Conservation (phyloP, 305 asterid species). For the Salvia sclarea region DNA sequence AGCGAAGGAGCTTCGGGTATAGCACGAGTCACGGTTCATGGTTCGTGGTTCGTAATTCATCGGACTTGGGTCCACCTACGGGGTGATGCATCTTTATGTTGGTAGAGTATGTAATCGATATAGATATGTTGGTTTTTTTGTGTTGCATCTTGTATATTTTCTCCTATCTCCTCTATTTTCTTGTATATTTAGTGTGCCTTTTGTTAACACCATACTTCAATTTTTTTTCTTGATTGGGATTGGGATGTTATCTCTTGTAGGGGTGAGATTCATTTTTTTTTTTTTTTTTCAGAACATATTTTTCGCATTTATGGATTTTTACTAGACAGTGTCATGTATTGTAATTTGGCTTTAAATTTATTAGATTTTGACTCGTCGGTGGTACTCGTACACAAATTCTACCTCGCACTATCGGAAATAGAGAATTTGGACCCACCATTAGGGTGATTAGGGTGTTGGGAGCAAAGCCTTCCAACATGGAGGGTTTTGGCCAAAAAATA, state of each 20-base stretch:
- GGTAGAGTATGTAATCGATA: slow-evolving; percentile 28
- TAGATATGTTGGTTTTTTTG: not conserved
- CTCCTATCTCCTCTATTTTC: slow-evolving; percentile 20
- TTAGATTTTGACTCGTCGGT: not conserved
- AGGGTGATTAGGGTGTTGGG: too few relatives aligned
- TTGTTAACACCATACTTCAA: slow-evolving; percentile 24
- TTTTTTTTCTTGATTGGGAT: slow-evolving; percentile 29
- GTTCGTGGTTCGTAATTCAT: not conserved
- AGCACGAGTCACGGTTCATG: slow-evolving; percentile 19
- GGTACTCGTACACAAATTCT: not conserved
- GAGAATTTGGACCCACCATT: not conserved
- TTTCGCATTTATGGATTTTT: not conserved
- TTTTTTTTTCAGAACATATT: not conserved
- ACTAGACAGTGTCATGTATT: too few relatives aligned
- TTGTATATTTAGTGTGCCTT: slow-evolving; percentile 29
- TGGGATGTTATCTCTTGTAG: slow-evolving; percentile 20
- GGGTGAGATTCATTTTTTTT: not conserved
- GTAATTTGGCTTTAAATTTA: too few relatives aligned
- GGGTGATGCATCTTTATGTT: slow-evolving; percentile 17
- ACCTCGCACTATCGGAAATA: not conserved
- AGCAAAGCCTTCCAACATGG: too few relatives aligned
- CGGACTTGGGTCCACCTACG: slow-evolving; percentile 8
- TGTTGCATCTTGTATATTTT: slow-evolving; percentile 2
- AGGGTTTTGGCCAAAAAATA: too few relatives aligned
- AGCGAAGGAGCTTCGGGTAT: slow-evolving; percentile 25